Evolutionary conservation across 371 early-diverging fungal species (phyloP).

Genomic region (Mycotypha africana): DNA sequence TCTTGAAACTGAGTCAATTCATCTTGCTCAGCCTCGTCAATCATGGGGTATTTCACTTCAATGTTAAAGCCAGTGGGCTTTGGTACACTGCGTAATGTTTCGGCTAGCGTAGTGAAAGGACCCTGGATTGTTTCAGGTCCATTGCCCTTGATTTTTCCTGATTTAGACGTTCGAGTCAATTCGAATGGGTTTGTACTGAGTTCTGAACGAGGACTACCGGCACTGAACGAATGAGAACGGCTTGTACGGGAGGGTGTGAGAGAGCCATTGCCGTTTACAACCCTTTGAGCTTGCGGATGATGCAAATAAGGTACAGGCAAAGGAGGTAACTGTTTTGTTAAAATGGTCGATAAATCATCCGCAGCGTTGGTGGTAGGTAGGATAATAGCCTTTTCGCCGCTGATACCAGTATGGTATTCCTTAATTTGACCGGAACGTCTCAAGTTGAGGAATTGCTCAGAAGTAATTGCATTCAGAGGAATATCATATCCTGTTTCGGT

Average conservation of each 20-base stretch:
- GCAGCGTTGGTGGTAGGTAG: conserved; percentile 9
- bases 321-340: no score
- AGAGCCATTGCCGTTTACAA: neutral
- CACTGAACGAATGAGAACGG: conserved; percentile 51
- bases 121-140: conserved; percentile 70
- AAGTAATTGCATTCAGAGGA: conserved; percentile 68
- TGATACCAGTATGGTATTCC: conserved; percentile 46
- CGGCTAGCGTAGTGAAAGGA: conserved; percentile 79
- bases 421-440: conserved; percentile 43
- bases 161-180: conserved; percentile 29
- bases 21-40: conserved; percentile 80
- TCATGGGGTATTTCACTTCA: conserved; percentile 96
- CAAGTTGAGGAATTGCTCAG: conserved; percentile 68
- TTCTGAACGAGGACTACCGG: conserved; percentile 11
- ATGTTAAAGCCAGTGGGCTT: conserved; percentile 85
- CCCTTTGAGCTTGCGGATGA: no score
- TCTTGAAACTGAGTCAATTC: conserved; percentile 62
- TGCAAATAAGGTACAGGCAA: no score
- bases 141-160: conserved; percentile 59
- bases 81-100: conserved; percentile 76
- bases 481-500: conserved; percentile 84
- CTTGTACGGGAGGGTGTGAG: conserved; percentile 19
- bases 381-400: conserved; percentile 19
- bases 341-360: no score
- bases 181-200: conserved; percentile 17